Evolutionary conservation across 1,139 yeast genomes (phyloP), one percentile per base, ranked within the genome.

Genomic region (Schizosaccharomyces versatilis): DNA sequence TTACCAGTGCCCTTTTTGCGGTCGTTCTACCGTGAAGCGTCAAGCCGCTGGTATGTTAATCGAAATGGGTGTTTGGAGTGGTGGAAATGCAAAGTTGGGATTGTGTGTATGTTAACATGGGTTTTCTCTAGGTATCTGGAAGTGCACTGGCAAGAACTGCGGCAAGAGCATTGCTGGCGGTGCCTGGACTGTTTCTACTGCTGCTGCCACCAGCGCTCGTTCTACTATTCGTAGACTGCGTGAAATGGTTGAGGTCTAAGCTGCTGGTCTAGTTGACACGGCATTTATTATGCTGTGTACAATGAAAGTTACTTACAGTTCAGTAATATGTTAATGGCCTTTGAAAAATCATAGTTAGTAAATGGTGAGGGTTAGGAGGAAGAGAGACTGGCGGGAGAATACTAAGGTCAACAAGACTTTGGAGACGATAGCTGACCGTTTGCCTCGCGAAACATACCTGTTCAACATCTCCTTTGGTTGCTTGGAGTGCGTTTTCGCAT

Each of bases 211-310:
- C 75, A 93, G 98, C 68, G 97, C 88, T 74, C 88, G 99, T 83
- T 88, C 98, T 65, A 90, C 98, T 75, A 90, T 93, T 79, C 90
- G 98, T 81, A 95, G 99, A 83, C 84, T 93, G 78, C 86, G 99
- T 82, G 99, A 93, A 73, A 75, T 93, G 80, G 96, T 94, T 77
- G 98, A 93, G 78, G 98, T 95, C 72, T 93, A 86, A 80, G 63
- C 19, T 24, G 32, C 32, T 24, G 32, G 32, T 24, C 32, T 40
- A n/a, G n/a, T n/a, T n/a, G 6, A 36, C 49, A 14, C 32, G 36
- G 19, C 32, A 14, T 19, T 32, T 17, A 3, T 24, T 24, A 24
- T 19, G 14, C 38, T 32, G 19, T 17, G 39, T 39, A 47, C 38
- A 24, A 24, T 24, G 32, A 24, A 24, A 24, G 32, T 24, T 24